Conservation (phyloP, 345 rosid genomes). For the Corymbia maculata region DNA sequence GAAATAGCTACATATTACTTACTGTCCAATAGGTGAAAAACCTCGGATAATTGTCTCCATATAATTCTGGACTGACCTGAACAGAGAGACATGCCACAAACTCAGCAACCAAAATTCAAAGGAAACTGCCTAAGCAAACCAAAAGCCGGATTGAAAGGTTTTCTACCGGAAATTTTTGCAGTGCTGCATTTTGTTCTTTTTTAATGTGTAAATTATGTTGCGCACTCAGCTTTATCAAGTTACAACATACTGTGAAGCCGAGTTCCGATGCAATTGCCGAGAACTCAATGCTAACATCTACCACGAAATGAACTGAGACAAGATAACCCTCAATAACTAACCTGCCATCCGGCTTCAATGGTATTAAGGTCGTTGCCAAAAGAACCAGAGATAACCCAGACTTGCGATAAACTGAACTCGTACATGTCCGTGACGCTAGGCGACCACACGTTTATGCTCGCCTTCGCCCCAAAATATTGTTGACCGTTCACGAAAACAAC, state of each 20-base stretch:
- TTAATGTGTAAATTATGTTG: not conserved
- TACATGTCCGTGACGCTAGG: slow-evolving; percentile 62
- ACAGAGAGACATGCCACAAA: not conserved
- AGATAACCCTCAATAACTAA: slow-evolving; percentile 1
- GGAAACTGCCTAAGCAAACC: not conserved
- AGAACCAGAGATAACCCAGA: slow-evolving; percentile 96
- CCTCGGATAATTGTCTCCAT: slow-evolving; percentile 91
- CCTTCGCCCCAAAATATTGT: slow-evolving; percentile 92
- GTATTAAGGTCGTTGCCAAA: slow-evolving; percentile 91
- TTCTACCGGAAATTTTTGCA: not conserved
- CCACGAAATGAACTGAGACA: not conserved
- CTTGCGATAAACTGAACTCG: slow-evolving; percentile 89
- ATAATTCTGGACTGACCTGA: slow-evolving; percentile 95
- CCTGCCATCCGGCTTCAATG: slow-evolving; percentile 99
- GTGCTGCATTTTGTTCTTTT: not conserved
- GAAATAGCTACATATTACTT: not conserved
- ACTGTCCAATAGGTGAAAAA: slow-evolving; percentile 99
- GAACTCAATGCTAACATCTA: not conserved
- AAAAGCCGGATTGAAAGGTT: not conserved
- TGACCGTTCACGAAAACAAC: slow-evolving; percentile 89
- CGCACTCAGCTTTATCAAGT: not conserved
- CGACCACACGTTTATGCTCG: slow-evolving; percentile 89
- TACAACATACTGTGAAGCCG: not conserved
- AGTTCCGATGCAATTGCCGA: not conserved
- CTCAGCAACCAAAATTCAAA: not conserved